Percentiles rank a stretch among this genome's conserved stretches.
Conservation (phyloP, 805 yeast genomes). For the Zygosaccharomyces bailii region DNA sequence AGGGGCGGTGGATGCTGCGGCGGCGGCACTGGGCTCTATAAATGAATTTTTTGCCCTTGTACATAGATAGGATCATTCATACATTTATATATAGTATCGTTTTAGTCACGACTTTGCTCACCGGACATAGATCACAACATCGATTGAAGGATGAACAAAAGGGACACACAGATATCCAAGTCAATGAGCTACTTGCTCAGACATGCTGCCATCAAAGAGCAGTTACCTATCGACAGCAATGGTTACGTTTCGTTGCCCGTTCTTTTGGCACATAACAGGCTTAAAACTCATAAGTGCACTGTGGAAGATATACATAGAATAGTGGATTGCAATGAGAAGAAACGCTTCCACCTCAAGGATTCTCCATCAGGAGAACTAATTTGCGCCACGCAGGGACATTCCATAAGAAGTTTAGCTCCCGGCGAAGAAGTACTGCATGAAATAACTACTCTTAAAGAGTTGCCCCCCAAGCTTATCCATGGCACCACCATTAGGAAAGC, state of each 20-base stretch:
- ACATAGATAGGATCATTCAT: neutral
- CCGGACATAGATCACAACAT: neutral
- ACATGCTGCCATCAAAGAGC: conserved; percentile 78
- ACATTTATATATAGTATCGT: neutral
- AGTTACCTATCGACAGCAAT: conserved; percentile 54
- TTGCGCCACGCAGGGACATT: conserved; percentile 96
- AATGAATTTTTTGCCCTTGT: conserved; percentile 8
- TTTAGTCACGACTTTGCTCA: neutral
- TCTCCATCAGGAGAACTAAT: conserved; percentile 36
- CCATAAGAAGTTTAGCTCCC: conserved; percentile 44
- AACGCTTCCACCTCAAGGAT: conserved; percentile 55
- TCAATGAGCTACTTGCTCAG: conserved; percentile 72
- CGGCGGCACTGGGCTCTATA: conserved; percentile 34
- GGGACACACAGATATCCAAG: conserved; percentile 63
- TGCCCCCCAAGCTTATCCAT: conserved; percentile 63
- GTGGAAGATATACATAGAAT: conserved; percentile 55
- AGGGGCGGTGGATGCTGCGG: conserved; percentile 59
- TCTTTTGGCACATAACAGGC: conserved; percentile 52
- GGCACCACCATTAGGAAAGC: conserved; percentile 64
- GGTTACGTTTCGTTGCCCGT: conserved; percentile 63
- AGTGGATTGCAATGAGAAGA: conserved; percentile 65
- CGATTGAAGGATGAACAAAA: conserved; percentile 21
- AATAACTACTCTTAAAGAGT: conserved; percentile 37
- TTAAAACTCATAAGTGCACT: conserved; percentile 55
- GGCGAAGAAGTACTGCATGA: conserved; percentile 43